phyloP scores from a whole-genome alignment of 2,329 filamentous ascomycete genomes.

The Falciphora oryzae region DNA sequence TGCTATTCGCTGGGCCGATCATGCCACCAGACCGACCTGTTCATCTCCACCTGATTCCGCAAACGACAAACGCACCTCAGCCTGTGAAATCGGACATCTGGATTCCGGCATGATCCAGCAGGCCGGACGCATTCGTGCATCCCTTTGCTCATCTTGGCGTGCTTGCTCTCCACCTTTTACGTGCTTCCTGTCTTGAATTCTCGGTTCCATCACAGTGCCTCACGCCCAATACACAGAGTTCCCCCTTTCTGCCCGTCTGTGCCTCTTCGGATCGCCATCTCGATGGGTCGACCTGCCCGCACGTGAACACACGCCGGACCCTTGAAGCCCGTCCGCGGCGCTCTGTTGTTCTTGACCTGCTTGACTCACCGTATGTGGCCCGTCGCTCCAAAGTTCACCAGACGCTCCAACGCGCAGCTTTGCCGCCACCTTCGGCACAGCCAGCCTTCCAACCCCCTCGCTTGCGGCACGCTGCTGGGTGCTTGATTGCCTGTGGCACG shows the following conservation, averaged over 20 bases:
- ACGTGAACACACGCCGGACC: not conserved
- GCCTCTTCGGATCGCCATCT: not conserved
- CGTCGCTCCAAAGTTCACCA: not conserved
- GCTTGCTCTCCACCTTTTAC: not conserved
- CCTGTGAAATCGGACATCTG: not conserved
- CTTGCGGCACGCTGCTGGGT: not conserved
- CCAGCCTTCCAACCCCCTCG: not conserved
- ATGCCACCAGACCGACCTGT: not conserved
- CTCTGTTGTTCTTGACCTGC: not conserved
- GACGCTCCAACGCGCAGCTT: not conserved
- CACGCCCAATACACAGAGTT: not conserved
- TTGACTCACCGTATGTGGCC: not conserved
- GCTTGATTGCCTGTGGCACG: not conserved
- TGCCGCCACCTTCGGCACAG: not conserved
- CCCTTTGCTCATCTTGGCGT: not conserved
- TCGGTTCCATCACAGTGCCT: too few species aligned
- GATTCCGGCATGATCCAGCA: too few species aligned
- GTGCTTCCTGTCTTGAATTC: not conserved
- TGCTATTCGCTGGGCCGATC: not conserved
- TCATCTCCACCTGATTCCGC: not conserved
- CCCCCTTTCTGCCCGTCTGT: too few species aligned
- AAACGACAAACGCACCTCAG: not conserved
- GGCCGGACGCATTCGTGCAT: too few species aligned
- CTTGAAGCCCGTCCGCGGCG: not conserved
- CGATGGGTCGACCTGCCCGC: not conserved